phyloP scores from a whole-genome alignment of 2,329 filamentous ascomycete species.

The Ascochyta lentis region DNA sequence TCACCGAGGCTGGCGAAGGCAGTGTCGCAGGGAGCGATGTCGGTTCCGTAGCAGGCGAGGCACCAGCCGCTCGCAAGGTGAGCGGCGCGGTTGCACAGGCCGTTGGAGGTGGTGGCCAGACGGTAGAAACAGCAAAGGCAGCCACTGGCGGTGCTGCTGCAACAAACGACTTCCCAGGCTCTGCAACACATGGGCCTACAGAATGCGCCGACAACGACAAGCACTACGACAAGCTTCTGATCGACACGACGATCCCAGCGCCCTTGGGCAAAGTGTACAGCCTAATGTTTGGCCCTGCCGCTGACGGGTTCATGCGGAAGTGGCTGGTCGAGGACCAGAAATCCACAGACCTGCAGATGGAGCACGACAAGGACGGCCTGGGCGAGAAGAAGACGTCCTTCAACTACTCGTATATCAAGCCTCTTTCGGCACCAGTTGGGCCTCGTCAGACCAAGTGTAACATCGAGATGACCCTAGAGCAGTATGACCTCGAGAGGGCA shows the following conservation, averaged over 20 bases:
- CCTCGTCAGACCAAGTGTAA: slow-evolving; percentile 95
- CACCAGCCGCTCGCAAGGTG: slow-evolving; percentile 65
- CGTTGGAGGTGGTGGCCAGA: slow-evolving; percentile 45
- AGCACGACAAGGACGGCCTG: slow-evolving; percentile 79
- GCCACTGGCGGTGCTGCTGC: slow-evolving; percentile 51
- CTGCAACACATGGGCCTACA: slow-evolving; percentile 80
- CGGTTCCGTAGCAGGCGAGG: slow-evolving; percentile 60
- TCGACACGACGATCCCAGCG: slow-evolving; percentile 84
- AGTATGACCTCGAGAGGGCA: slow-evolving; percentile 84
- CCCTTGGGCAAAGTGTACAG: slow-evolving; percentile 92
- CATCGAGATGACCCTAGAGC: slow-evolving; percentile 82
- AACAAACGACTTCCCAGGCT: slow-evolving; percentile 78
- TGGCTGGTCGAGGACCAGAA: slow-evolving; percentile 90
- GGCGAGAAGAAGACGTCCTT: slow-evolving; percentile 76
- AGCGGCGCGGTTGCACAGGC: slow-evolving; percentile 62
- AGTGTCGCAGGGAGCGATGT: slow-evolving; percentile 63
- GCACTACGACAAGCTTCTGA: slow-evolving; percentile 85
- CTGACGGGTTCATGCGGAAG: slow-evolving; percentile 81
- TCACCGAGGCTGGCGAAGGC: slow-evolving; percentile 61
- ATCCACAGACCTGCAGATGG: slow-evolving; percentile 83
- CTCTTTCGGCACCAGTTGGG: slow-evolving; percentile 81
- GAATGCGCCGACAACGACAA: slow-evolving; percentile 79
- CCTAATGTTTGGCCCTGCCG: slow-evolving; percentile 82
- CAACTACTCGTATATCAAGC: slow-evolving; percentile 89
- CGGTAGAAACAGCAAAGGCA: slow-evolving; percentile 48